phyloP scores from a whole-genome alignment of 2,329 filamentous ascomycete genomes.

The Paecilomyces fulvus region DNA sequence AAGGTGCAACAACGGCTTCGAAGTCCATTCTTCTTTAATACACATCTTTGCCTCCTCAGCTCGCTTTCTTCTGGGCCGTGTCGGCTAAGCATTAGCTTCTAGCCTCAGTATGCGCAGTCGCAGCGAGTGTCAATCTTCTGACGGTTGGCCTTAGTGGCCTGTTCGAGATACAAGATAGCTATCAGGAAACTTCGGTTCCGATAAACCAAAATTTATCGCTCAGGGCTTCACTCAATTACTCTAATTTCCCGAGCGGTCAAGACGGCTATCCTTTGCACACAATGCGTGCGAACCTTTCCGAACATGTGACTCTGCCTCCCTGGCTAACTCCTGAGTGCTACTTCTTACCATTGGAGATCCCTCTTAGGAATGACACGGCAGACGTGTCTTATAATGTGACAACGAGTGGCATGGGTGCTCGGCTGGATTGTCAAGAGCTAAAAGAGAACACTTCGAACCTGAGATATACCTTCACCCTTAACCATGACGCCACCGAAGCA shows the following conservation, averaged over 20 bases:
- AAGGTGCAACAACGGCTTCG: conserved; percentile 28
- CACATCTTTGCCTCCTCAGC: conserved; percentile 47
- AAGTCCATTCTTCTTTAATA: conserved; percentile 41
- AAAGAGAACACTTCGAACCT: not conserved
- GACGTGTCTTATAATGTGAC: conserved; percentile 12
- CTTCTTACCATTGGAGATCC: conserved; percentile 40
- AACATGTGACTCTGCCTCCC: conserved; percentile 36
- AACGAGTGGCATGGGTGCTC: conserved; percentile 27
- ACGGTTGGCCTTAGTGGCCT: conserved; percentile 46
- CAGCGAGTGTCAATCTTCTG: conserved; percentile 45
- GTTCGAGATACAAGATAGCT: conserved; percentile 21
- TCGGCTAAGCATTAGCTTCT: conserved; percentile 40
- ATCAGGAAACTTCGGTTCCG: not conserved
- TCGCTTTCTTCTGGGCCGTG: conserved; percentile 41
- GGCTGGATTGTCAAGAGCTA: conserved; percentile 25
- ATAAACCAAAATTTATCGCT: not conserved
- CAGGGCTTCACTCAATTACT: not conserved
- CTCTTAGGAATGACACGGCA: not conserved
- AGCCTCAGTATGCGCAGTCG: conserved; percentile 39
- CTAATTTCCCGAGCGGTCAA: conserved; percentile 16
- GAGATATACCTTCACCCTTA: not conserved
- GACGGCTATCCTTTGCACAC: conserved; percentile 32
- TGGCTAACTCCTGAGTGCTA: conserved; percentile 42
- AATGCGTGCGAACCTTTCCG: conserved; percentile 38
- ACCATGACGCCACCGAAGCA: not conserved